Evolutionary conservation across 768 basidiomycete species (phyloP), one percentile per base, ranked within the genome.

Genomic region (Heimioporus sp.): DNA sequence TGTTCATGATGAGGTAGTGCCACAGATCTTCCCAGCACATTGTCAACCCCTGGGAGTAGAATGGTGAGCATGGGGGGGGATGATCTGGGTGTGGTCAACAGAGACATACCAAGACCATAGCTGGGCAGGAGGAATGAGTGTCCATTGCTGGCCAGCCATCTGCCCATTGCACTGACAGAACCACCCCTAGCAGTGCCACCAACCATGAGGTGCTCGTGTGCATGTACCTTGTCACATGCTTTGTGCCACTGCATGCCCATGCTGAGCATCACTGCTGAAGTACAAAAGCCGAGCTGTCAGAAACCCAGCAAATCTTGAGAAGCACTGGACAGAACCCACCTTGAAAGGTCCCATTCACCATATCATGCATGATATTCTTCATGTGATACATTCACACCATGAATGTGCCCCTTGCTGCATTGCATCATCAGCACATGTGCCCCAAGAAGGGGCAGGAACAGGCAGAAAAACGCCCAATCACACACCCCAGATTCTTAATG

Each of bases 131-230:
- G 34, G 10, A 15, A 10, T 3, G 34, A 34, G 34, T 34, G 34
- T 10, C 34, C 79, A 2, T 76, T 79, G 17, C 80, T 80, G 21
- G 71, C 66, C 2, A 77, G 49, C 74, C 78, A 81, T 30, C 80
- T 79, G 28, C 77, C 79, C 9, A 73, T 72, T 7, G 79, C 71
- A 39, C 77, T 79, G 5, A 80, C 69, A 5, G 76, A 71, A 17
- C 71, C 76, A 7, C 71, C 69, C 0, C 40, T 16, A 9, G 72
- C 71, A 10, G 69, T 21, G 10, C 34, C 34, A 15, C 2, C 34
- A 8, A 34, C 34, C 34, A 34, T 34, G 2, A 34, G 10, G 34
- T 8, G 34, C 13, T 15, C 34, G 34, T 34, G 10, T 2, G 10
- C 13, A 7, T 7, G 2, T 10, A 34, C 34, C 2, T 3, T 15